Percentiles rank a stretch among this genome's conserved stretches.
Evolutionary conservation across 495 filamentous ascomycete species (phyloP).

Genomic region (Lindgomyces ingoldianus): DNA sequence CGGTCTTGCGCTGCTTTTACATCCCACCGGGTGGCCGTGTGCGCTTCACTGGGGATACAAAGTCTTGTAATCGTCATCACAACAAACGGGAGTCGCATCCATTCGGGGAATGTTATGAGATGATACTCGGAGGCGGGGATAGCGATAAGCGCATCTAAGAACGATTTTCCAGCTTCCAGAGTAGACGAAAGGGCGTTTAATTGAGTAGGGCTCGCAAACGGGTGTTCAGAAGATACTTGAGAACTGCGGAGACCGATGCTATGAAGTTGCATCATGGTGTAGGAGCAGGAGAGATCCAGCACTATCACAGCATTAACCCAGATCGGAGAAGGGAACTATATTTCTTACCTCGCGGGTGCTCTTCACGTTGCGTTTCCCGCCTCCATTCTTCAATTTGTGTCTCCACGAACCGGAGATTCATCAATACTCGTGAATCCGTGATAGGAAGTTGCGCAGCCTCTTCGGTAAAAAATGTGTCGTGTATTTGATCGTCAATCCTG

Average conservation of each 20-base stretch:
- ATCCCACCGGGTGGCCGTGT: conserved; percentile 21
- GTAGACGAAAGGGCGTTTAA: conserved; percentile 14
- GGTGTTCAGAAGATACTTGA: not conserved
- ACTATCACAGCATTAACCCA: too few relatives aligned
- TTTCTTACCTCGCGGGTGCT: conserved; percentile 9
- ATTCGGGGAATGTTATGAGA: conserved; percentile 25
- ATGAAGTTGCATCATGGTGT: conserved; percentile 24
- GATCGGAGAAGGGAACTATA: not conserved
- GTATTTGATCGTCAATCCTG: conserved; percentile 22
- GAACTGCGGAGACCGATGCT: conserved; percentile 15
- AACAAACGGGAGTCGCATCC: conserved; percentile 26
- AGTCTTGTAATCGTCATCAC: conserved; percentile 22
- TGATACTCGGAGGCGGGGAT: conserved; percentile 27
- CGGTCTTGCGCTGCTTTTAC: conserved; percentile 32
- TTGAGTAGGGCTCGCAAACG: not conserved
- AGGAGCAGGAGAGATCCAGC: conserved; percentile 20
- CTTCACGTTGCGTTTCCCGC: not conserved
- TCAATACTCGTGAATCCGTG: conserved; percentile 21
- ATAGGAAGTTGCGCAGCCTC: conserved; percentile 21
- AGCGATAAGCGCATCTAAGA: conserved; percentile 19
- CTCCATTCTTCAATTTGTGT: conserved; percentile 24
- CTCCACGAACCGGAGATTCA: conserved; percentile 26
- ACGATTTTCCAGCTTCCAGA: conserved; percentile 28
- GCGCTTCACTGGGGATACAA: conserved; percentile 18
- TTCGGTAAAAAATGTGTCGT: conserved; percentile 17